Evolutionary conservation across 768 basidiomycete genomes (phyloP).

Genomic region (Kondoa malvinella): DNA sequence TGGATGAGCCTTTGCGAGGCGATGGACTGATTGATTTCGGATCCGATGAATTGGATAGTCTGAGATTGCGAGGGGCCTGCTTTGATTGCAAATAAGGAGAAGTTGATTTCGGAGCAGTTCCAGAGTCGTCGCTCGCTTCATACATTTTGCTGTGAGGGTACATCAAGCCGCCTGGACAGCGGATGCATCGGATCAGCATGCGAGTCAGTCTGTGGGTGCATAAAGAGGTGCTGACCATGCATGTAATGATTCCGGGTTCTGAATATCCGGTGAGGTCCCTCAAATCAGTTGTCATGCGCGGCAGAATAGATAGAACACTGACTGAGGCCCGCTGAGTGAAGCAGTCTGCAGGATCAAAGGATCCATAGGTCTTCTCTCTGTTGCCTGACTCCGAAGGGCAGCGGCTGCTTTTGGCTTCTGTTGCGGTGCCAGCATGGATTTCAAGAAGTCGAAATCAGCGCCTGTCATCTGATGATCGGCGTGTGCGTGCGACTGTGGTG

Average conservation of each 20-base stretch:
- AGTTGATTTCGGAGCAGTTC: background rate
- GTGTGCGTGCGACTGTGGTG: background rate
- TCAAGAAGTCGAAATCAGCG: background rate
- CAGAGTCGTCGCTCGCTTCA: conserved; percentile 16
- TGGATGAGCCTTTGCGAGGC: background rate
- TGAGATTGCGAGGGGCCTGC: conserved; percentile 26
- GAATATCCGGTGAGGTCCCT: conserved; percentile 2
- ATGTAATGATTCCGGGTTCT: conserved; percentile 71
- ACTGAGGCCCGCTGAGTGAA: conserved; percentile 15
- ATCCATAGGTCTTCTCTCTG: conserved; percentile 6
- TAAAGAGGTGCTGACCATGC: conserved; percentile 55
- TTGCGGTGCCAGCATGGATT: background rate
- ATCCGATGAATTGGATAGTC: conserved; percentile 21
- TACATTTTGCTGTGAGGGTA: conserved; percentile 27
- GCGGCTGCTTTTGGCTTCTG: background rate
- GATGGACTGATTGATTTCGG: background rate
- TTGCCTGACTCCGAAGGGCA: conserved; percentile 4
- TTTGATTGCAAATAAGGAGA: conserved; percentile 16
- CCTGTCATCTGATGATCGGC: background rate
- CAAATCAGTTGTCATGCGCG: background rate
- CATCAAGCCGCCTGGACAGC: conserved; percentile 36
- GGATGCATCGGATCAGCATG: conserved; percentile 49
- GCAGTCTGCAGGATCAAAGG: conserved; percentile 20
- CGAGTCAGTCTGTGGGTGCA: conserved; percentile 37
- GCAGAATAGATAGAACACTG: background rate